Percentiles rank a stretch among this genome's conserved stretches.
Conservation (phyloP, 202 grass and related monocot species). For the Zoysia matrella region DNA sequence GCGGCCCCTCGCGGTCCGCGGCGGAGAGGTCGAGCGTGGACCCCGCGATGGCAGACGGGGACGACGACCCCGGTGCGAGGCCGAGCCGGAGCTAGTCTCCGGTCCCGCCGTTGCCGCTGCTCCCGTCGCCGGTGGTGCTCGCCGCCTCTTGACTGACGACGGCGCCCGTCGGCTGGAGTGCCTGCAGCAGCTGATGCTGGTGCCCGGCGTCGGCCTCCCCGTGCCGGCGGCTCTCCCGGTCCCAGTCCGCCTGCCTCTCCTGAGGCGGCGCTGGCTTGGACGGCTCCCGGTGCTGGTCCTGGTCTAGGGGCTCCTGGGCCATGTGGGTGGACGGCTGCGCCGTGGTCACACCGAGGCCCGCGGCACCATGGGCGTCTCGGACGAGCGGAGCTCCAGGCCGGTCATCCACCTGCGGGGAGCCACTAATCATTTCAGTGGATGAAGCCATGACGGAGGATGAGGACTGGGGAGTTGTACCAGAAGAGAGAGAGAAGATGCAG, state of each 20-base stretch:
- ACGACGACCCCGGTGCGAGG: slow-evolving; percentile 30
- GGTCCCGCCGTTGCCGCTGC: neutral
- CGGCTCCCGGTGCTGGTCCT: slow-evolving; percentile 11
- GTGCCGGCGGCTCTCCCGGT: no score
- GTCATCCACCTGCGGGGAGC: neutral
- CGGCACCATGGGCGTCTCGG: slow-evolving; percentile 42
- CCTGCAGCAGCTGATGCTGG: no score
- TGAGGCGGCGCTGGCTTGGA: neutral
- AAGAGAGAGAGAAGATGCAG: no score
- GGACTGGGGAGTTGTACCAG: no score
- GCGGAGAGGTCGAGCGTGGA: slow-evolving; percentile 25
- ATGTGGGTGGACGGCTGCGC: slow-evolving; percentile 15
- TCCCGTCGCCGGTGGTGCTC: slow-evolving; percentile 39
- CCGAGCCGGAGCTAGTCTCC: slow-evolving; percentile 69
- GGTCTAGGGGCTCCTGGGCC: slow-evolving; percentile 61
- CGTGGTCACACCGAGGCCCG: slow-evolving; percentile 7
- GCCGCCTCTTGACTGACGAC: slow-evolving; percentile 9
- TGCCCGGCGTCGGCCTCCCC: neutral
- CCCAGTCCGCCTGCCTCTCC: neutral
- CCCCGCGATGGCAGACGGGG: neutral
- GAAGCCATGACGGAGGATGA: no score
- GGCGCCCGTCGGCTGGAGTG: neutral
- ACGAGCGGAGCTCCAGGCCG: slow-evolving; percentile 53
- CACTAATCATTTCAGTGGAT: no score
- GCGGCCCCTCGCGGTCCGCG: neutral